Evolutionary conservation across 1,284 basidiomycete species (phyloP).

Genomic region (Anthracocystis walkeri): DNA sequence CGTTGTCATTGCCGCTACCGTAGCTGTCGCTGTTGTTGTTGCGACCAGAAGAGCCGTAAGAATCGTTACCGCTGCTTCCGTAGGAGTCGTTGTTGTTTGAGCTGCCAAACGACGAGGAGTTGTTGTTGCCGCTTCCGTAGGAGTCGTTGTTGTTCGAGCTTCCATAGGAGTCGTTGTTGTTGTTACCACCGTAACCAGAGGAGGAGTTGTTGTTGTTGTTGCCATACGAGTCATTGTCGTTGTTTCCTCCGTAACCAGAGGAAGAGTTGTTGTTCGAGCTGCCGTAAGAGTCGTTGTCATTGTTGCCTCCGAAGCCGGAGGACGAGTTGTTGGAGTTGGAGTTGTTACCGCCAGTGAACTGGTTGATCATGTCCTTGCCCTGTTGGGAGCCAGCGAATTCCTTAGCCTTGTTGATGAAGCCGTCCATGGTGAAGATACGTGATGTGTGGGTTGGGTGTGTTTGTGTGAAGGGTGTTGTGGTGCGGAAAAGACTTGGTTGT

Average conservation of each 20-base stretch:
- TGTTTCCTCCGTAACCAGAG: conserved; percentile 10
- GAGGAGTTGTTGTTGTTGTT: conserved; percentile 13
- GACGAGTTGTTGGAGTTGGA: conserved; percentile 33
- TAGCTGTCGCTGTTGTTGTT: conserved; percentile 19
- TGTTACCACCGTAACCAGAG: conserved; percentile 8
- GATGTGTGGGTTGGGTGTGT: background rate
- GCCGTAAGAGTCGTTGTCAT: conserved; percentile 10
- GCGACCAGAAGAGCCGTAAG: conserved; percentile 14
- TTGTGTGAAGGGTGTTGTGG: background rate
- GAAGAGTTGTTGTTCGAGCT: conserved; percentile 16
- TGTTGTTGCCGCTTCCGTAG: too few species aligned
- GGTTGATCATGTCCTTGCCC: conserved; percentile 49
- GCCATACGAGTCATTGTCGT: conserved; percentile 10
- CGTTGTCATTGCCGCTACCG: conserved; percentile 8
- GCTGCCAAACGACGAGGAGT: too few species aligned
- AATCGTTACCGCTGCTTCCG: conserved; percentile 14
- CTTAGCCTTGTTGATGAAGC: conserved; percentile 62
- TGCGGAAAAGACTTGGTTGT: too few species aligned
- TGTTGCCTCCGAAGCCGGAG: conserved; percentile 10
- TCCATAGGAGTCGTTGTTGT: conserved; percentile 13
- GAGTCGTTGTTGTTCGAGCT: too few species aligned
- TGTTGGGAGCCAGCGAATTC: conserved; percentile 56
- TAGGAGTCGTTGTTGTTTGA: conserved; percentile 21
- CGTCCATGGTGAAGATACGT: conserved; percentile 44
- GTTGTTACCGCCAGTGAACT: conserved; percentile 44